Percentiles rank a stretch among this genome's conserved stretches.
These are phyloP conservation scores for Curvularia sp. DNA, from an alignment of 2,329 filamentous ascomycete genomes.

Conservation along the genomic window DNA sequence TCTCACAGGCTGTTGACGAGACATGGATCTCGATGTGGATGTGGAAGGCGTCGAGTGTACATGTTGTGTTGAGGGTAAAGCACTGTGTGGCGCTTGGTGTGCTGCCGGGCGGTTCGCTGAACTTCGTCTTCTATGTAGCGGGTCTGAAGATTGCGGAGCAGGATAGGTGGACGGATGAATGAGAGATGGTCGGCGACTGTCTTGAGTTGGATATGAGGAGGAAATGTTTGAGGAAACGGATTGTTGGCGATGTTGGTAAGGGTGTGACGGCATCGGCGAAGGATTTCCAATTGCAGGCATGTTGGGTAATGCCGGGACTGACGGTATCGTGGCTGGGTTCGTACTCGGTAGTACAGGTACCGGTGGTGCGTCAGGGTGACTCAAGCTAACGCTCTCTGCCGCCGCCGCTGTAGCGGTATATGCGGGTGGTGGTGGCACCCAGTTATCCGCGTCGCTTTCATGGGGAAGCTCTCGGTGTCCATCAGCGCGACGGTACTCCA, in stretches of 20 bases:
- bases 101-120: conserved; percentile 28
- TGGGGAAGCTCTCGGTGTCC: conserved; percentile 76
- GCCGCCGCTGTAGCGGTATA: conserved; percentile 69
- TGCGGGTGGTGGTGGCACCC: conserved; percentile 84
- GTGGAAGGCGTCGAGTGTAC: conserved; percentile 7
- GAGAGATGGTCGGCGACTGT: conserved; percentile 35
- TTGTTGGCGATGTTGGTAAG: conserved; percentile 28
- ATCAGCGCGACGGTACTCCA: conserved; percentile 72
- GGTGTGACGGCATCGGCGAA: conserved; percentile 38
- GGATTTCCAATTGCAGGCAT: conserved; percentile 33
- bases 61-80: conserved; percentile 13
- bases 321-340: conserved; percentile 24
- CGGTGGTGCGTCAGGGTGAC: conserved; percentile 44
- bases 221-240: conserved; percentile 44
- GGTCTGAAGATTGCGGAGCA: conserved; percentile 30
- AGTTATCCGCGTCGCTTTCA: conserved; percentile 87
- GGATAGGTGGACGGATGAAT: conserved; percentile 47
- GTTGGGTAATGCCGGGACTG: conserved; percentile 36
- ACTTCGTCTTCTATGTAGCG: conserved; percentile 33
- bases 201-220: conserved; percentile 26
- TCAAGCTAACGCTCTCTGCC: conserved; percentile 47
- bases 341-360: conserved; percentile 19
- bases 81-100: conserved; percentile 18
- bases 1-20: conserved; percentile 21
- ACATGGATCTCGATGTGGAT: conserved; percentile 4